Evolutionary conservation across 345 rosid genomes (phyloP).

Genomic region (Populus nigra): DNA sequence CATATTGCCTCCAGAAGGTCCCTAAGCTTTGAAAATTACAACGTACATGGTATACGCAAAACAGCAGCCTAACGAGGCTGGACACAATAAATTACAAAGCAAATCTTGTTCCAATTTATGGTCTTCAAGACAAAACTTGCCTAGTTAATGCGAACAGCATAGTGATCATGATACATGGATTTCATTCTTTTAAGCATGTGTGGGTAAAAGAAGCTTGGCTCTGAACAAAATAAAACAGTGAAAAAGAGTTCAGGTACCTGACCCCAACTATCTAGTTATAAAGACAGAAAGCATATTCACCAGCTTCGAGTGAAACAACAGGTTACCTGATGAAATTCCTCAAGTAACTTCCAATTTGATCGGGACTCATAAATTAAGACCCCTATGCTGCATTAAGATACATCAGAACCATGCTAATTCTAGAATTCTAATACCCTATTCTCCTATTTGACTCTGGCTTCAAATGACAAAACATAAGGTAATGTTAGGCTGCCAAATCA

Average conservation of each 20-base stretch:
- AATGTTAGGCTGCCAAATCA: constrained; percentile 8
- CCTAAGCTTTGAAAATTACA: background rate
- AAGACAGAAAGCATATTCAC: background rate
- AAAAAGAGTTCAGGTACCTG: background rate
- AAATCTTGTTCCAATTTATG: background rate
- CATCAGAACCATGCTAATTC: background rate
- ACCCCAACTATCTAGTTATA: background rate
- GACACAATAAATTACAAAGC: no score
- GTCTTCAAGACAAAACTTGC: background rate
- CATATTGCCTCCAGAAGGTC: background rate
- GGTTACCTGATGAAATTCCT: background rate
- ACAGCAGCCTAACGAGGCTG: background rate
- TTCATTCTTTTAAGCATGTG: background rate
- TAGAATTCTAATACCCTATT: background rate
- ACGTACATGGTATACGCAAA: background rate
- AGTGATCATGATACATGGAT: background rate
- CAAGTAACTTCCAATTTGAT: background rate
- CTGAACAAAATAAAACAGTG: background rate
- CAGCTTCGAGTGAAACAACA: background rate
- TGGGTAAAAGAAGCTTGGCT: background rate
- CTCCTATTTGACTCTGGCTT: background rate
- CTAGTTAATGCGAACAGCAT: background rate
- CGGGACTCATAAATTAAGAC: background rate
- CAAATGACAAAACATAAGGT: background rate
- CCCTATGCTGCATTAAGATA: background rate